Base-by-base conservation (phyloP, 495 filamentous ascomycete genomes). In the Aspergillus heteromorphus region DNA sequence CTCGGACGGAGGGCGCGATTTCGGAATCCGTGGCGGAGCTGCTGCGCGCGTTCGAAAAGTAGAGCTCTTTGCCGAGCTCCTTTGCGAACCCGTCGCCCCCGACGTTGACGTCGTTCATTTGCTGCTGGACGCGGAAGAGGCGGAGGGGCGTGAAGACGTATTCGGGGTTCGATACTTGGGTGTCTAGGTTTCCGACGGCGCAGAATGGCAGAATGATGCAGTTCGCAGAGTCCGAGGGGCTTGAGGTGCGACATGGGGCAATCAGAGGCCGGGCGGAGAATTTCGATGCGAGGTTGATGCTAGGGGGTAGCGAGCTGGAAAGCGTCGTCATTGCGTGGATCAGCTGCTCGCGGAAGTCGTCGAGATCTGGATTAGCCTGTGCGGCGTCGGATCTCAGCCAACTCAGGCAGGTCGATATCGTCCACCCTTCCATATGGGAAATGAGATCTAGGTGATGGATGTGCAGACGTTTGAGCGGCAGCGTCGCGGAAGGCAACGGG, bases 401-500 rank as follows among this genome's bases (percentile, higher is more conserved):
- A 41, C 78, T 66, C 13, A 80, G 57, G 47, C 84, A 79, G 13
- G 67, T 63, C 8, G 68, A 65, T n/a, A 85, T 69, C 2, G 79
- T 69, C 66, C 81, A 73, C 20, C 82, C 81, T 20, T 89, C 77
- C 65, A 88, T 71, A 14, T 69, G 73, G 6, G 70, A 72, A 21
- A 87, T 65, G 20, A 87, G 59, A 41, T 83, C 77, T 6, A 81
- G 56, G 38, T 92, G 85, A 59, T 78, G 75, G 9, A 72, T 62
- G 20, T 81, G 73, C 7, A 95, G 75, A 9, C 74, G 74, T 29
- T 78, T 75, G 1, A 82, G 63, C 0, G 78, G 71, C 45, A 95
- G 58, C 25, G 79, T 78, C 19, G 84, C 71, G 13, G 81, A 82
- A 4, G 91, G 91, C 1, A 96, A 70, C 27, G 84, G 78, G 56